phyloP scores from a whole-genome alignment of 306 rosid genomes.

The Casuarina cunninghamiana region DNA sequence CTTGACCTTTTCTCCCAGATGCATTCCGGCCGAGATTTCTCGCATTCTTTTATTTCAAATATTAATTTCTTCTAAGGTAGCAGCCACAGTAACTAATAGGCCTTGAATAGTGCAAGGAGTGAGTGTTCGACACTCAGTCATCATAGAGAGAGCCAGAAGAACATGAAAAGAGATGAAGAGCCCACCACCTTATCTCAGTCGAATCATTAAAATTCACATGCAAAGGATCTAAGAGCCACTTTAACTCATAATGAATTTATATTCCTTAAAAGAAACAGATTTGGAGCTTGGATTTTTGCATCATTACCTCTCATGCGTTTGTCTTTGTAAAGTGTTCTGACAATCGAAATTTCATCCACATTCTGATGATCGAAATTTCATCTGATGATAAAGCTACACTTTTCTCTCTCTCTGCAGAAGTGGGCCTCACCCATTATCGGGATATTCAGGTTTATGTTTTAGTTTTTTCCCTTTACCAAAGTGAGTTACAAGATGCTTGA shows the following conservation, averaged over 20 bases:
- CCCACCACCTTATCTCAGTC: constrained; percentile 19
- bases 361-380: constrained; percentile 8
- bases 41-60: too few relatives aligned
- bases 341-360: neutral
- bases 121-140: neutral
- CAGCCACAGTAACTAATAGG: neutral
- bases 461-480: neutral
- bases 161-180: neutral
- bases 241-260: constrained; percentile 29
- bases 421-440: constrained; percentile 5
- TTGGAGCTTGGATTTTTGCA: constrained; percentile 52
- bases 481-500: constrained; percentile 22
- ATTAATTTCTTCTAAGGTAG: too few relatives aligned
- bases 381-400: constrained; percentile 2
- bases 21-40: too few relatives aligned
- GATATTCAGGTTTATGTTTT: constrained; percentile 10
- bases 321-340: constrained; percentile 25
- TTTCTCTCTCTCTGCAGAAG: neutral
- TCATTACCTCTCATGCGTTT: constrained; percentile 62
- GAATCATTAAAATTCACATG: constrained; percentile 78
- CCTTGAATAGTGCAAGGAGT: neutral
- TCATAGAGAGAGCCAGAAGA: constrained; percentile 1
- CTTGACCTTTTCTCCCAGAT: too few relatives aligned
- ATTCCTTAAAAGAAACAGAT: constrained; percentile 29
- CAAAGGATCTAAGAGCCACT: constrained; percentile 31